Percentiles rank a stretch among this genome's conserved stretches.
These are phyloP conservation scores for Miamiensis avidus DNA, from an alignment of 169 alveolate species.

Conservation along the genomic window DNA sequence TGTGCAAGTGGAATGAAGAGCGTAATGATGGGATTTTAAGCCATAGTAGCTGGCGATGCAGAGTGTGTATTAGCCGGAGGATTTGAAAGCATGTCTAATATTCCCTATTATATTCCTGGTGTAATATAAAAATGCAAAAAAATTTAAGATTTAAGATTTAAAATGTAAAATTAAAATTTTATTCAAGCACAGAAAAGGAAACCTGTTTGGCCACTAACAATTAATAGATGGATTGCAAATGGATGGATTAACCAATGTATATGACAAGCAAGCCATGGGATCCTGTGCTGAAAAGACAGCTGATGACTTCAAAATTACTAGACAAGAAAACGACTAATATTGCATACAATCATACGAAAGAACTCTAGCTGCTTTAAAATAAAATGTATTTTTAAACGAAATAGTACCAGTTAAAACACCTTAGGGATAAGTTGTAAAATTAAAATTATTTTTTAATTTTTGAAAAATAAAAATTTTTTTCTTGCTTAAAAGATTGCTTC, in stretches of 20 bases:
- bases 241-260: constrained; percentile 82
- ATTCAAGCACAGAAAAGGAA: constrained; percentile 24
- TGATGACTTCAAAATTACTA: constrained; percentile 72
- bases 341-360: constrained; percentile 82
- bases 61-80: constrained; percentile 80
- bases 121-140: neutral
- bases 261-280: constrained; percentile 86
- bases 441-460: neutral
- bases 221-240: constrained; percentile 67
- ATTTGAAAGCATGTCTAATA: constrained; percentile 78
- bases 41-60: constrained; percentile 68
- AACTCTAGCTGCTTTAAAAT: constrained; percentile 76
- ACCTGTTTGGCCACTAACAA: constrained; percentile 65
- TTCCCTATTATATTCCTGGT: constrained; percentile 53
- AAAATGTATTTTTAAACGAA: constrained; percentile 69
- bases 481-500: constrained; percentile 11
- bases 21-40: constrained; percentile 69
- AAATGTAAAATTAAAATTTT: neutral
- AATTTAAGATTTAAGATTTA: neutral
- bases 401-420: constrained; percentile 68
- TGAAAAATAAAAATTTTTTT: constrained; percentile 38
- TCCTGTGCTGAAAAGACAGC: constrained; percentile 84
- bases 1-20: constrained; percentile 87
- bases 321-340: constrained; percentile 87
- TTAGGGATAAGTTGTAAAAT: constrained; percentile 31